Evolutionary conservation across 208 protist species (phyloP).

Genomic region (Trichomonas tenax): DNA sequence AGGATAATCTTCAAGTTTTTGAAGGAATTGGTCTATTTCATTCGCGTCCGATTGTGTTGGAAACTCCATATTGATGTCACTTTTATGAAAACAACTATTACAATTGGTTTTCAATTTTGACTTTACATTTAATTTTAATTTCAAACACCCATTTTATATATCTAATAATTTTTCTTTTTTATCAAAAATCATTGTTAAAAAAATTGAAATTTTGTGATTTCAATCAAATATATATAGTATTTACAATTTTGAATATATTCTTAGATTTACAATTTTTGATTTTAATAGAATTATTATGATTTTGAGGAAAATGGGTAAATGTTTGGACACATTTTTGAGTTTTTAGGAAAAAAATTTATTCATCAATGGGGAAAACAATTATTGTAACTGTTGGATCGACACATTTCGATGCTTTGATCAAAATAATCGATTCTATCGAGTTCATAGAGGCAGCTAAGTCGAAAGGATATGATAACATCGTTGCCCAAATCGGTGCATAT

Average conservation of each 20-base stretch:
- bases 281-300: no score
- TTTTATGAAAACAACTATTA: not conserved
- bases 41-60: not conserved
- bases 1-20: not conserved
- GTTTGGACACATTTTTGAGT: no score
- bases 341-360: not conserved
- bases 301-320: no score
- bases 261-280: no score
- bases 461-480: slow-evolving; percentile 40
- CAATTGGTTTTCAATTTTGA: no score
- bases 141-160: no score
- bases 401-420: slow-evolving; percentile 39
- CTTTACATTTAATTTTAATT: no score
- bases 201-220: no score
- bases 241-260: no score
- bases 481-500: slow-evolving; percentile 30
- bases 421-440: slow-evolving; percentile 25
- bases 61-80: not conserved
- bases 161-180: no score
- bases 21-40: not conserved
- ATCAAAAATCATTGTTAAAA: no score
- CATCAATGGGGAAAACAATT: not conserved
- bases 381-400: slow-evolving; percentile 43
- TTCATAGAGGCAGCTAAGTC: not conserved
- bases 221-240: no score